These are phyloP conservation scores for Hemisphaericaspora nanyangensis DNA, from an alignment of 805 yeast genomes.

Conservation along the genomic window DNA sequence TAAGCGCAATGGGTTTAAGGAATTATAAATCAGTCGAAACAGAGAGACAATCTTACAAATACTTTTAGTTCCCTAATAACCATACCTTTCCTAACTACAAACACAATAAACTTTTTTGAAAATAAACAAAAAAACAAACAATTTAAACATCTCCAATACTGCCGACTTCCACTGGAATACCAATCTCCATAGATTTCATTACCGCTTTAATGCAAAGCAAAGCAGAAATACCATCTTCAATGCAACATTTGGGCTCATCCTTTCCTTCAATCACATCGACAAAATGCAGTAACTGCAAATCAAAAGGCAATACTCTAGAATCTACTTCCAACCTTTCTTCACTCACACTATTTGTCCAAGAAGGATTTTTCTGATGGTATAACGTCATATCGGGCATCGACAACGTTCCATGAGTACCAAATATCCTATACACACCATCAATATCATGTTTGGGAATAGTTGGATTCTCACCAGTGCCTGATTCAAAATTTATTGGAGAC, in stretches of 20 bases:
- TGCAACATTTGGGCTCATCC: conserved; percentile 22
- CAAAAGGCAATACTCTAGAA: conserved; percentile 27
- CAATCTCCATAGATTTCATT: conserved; percentile 28
- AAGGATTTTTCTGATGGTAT: conserved; percentile 22
- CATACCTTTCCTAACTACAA: too few relatives aligned
- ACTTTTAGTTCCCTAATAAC: too few relatives aligned
- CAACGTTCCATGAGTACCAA: conserved; percentile 37
- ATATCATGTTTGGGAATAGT: conserved; percentile 27
- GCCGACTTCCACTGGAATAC: conserved; percentile 28
- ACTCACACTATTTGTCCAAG: conserved; percentile 24
- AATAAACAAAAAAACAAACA: too few relatives aligned
- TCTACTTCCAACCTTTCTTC: conserved; percentile 13
- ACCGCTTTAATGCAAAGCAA: conserved; percentile 36
- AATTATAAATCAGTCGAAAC: too few relatives aligned
- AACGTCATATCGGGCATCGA: conserved; percentile 35
- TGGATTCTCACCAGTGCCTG: conserved; percentile 40
- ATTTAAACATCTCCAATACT: conserved; percentile 16
- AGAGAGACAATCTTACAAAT: too few relatives aligned
- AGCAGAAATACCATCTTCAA: conserved; percentile 37
- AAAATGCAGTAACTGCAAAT: conserved; percentile 35
- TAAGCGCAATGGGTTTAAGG: too few relatives aligned
- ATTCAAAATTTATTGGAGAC: conserved; percentile 36
- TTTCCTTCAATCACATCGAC: conserved; percentile 29
- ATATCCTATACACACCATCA: conserved; percentile 32
- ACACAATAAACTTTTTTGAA: too few relatives aligned